Evolutionary conservation across 2,329 filamentous ascomycete genomes (phyloP).

Genomic region (Ceratocystis huliohia): DNA sequence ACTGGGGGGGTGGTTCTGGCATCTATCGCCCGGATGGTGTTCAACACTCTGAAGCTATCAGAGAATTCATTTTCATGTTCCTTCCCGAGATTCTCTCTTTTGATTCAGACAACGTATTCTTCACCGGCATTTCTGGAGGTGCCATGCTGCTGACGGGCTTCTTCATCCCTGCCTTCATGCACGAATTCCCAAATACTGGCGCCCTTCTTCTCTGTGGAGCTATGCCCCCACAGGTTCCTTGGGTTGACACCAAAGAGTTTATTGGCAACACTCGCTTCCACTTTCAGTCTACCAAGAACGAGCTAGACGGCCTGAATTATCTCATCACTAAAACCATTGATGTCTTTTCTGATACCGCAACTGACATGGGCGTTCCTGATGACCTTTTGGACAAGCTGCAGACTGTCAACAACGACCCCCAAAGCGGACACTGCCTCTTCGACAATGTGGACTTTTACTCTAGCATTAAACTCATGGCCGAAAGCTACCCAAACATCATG

Average conservation of each 20-base stretch:
- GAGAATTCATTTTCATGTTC: conserved; percentile 41
- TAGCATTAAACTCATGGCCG: conserved; percentile 45
- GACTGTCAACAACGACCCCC: conserved; percentile 44
- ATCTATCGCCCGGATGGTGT: conserved; percentile 42
- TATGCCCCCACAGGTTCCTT: conserved; percentile 39
- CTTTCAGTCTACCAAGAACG: conserved; percentile 42
- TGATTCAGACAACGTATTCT: conserved; percentile 39
- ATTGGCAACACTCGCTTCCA: conserved; percentile 39
- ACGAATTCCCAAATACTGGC: conserved; percentile 37
- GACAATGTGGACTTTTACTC: conserved; percentile 41
- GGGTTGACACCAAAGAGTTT: conserved; percentile 32
- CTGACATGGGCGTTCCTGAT: conserved; percentile 32
- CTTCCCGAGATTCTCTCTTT: conserved; percentile 43
- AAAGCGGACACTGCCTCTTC: conserved; percentile 47
- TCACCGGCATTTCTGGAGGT: conserved; percentile 46
- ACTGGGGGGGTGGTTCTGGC: conserved; percentile 41
- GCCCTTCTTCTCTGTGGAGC: conserved; percentile 46
- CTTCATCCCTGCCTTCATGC: conserved; percentile 45
- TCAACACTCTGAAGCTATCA: conserved; percentile 43
- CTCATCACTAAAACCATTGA: conserved; percentile 37
- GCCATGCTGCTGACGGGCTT: conserved; percentile 42
- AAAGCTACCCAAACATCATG: conserved; percentile 41
- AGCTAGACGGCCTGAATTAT: conserved; percentile 33
- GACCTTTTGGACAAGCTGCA: conserved; percentile 38
- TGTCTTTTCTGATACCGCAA: conserved; percentile 33